Base-by-base conservation (phyloP, 805 yeast genomes). In the Hanseniaspora nectarophila region DNA sequence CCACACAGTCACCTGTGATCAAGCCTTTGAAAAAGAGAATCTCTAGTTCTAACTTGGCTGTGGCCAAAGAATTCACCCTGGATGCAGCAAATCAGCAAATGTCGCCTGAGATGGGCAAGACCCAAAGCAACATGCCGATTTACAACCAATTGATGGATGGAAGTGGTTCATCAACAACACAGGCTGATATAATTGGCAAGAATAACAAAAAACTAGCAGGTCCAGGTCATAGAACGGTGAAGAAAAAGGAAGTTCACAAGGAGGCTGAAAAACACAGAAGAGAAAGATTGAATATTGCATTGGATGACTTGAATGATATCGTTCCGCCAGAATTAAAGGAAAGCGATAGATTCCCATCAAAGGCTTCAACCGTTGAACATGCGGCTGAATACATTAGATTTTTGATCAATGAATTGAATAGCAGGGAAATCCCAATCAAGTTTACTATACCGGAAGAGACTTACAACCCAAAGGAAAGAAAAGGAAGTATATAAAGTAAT, bases 221-320 rank as follows among this genome's bases (percentile, higher is more conserved):
- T 24, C 18, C 12, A 31, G 29, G 31, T 9, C 28, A 16, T 20
- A 21, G n/a, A 20, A 29, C 16, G n/a, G 54, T 45, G 5, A 58
- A 59, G 40, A 59, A 62, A 53, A 69, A 68, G 43, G 66, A 68
- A 26, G 65, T 70, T 0, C 98, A 90, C 66, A 89, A 90, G 63
- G 74, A 86, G 15, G 97, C 98, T 0, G 98, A 90, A 67, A 97
- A 92, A 66, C 97, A 95, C 15, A 74, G 98, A 50, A 76, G 98
- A 59, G 89, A 90, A 64, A 73, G 98, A 56, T 83, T 90, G 81
- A 92, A 92, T 64, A 69, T 72, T 53, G 97, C 97, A 0, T 80
- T 90, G 29, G 78, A 78, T 42, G 95, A 85, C 40, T 70, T 90
- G 54, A 81, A 82, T 8, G 60, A 70, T 9, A 67, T 87, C 56